Evolutionary conservation across 129 eudicot species (phyloP).

Genomic region (Sambucus nigra): DNA sequence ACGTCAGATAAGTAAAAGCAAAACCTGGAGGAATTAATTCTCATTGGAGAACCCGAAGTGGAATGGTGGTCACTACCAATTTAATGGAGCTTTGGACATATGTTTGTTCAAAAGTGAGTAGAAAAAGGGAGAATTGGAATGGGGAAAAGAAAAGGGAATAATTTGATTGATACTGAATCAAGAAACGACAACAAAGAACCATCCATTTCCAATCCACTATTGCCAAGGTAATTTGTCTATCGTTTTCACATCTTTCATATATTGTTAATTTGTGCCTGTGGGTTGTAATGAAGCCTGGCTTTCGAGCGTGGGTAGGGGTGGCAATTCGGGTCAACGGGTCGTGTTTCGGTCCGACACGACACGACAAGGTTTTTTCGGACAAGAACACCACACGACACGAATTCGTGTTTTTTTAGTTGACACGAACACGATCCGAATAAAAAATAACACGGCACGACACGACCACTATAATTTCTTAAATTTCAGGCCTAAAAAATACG

Average conservation of each 20-base stretch:
- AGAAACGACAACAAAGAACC: neutral
- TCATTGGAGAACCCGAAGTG: conserved; percentile 10
- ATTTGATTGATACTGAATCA: conserved; percentile 17
- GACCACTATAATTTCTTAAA: too few species aligned
- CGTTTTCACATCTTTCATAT: conserved; percentile 7
- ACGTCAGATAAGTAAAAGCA: neutral
- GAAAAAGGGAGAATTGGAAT: conserved; percentile 10
- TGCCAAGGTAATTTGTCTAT: neutral
- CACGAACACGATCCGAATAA: too few species aligned
- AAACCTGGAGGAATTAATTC: neutral
- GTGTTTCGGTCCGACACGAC: too few species aligned
- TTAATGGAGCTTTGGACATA: conserved; percentile 5
- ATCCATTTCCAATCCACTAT: conserved; percentile 1
- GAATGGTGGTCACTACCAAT: conserved; percentile 30
- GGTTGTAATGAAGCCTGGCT: too few species aligned
- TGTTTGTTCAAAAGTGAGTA: neutral
- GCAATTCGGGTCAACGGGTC: too few species aligned
- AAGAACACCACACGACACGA: too few species aligned
- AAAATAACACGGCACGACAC: too few species aligned
- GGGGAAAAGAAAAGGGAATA: conserved; percentile 16
- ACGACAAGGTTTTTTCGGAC: too few species aligned
- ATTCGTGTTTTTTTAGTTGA: too few species aligned
- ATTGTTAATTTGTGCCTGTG: too few species aligned
- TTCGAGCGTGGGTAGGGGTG: too few species aligned
- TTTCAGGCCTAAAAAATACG: too few species aligned